These are phyloP conservation scores for Puccinia coronata DNA, from an alignment of 1,284 basidiomycete species.

Conservation along the genomic window DNA sequence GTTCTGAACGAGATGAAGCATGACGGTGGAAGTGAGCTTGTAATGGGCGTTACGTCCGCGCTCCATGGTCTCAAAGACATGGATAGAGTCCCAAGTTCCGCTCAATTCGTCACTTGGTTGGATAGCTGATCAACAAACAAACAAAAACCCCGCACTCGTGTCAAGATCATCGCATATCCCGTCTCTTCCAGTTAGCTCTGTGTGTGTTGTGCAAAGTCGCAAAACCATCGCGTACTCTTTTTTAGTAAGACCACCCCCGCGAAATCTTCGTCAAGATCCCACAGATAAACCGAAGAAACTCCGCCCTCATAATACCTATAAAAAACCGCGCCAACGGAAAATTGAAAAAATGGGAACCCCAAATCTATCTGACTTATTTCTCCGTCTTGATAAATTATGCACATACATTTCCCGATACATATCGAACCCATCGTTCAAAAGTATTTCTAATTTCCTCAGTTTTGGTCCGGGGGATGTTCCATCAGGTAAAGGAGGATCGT, in stretches of 20 bases:
- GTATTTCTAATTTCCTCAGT: conserved; percentile 85
- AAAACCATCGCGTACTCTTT: conserved; percentile 70
- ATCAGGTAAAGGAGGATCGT: conserved; percentile 81
- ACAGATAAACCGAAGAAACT: conserved; percentile 94
- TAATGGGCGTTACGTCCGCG: conserved; percentile 88
- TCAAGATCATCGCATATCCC: background rate
- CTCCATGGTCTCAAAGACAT: conserved; percentile 92
- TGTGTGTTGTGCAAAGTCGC: too few species aligned
- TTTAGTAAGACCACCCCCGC: conserved; percentile 95
- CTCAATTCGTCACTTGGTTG: conserved; percentile 55
- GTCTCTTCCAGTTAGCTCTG: background rate
- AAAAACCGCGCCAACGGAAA: background rate
- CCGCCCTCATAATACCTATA: conserved; percentile 94
- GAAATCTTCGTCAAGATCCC: conserved; percentile 96
- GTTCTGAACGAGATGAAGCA: conserved; percentile 83
- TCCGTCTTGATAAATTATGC: background rate
- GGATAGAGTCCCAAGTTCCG: conserved; percentile 96
- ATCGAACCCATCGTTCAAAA: conserved; percentile 94
- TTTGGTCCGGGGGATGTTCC: conserved; percentile 80
- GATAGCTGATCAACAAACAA: conserved; percentile 57
- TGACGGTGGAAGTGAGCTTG: conserved; percentile 94
- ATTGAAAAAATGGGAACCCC: background rate
- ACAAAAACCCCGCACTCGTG: background rate
- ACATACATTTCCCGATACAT: conserved; percentile 88
- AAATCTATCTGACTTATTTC: too few species aligned